Evolutionary conservation across 108 stramenopile species (phyloP).

Genomic region (Nitzschia inconspicua): DNA sequence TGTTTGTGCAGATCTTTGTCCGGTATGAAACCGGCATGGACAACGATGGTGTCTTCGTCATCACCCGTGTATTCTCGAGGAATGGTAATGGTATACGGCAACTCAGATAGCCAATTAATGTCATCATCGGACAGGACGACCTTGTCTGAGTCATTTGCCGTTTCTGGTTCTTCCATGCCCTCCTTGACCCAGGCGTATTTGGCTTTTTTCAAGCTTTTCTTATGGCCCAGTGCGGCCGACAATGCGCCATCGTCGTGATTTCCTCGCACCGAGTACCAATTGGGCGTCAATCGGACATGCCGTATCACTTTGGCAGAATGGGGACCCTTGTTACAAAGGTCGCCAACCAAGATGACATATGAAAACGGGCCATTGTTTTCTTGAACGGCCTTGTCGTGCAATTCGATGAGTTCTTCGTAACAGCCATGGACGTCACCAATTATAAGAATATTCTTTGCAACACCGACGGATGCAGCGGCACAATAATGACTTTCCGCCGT

Average conservation of each 20-base stretch:
- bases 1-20: slow-evolving; percentile 39
- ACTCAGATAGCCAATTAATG: slow-evolving; percentile 63
- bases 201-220: slow-evolving; percentile 22
- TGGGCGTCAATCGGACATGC: slow-evolving; percentile 40
- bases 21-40: slow-evolving; percentile 71
- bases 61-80: slow-evolving; percentile 22
- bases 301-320: slow-evolving; percentile 66
- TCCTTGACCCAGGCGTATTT: slow-evolving; percentile 53
- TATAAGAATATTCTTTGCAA: slow-evolving; percentile 45
- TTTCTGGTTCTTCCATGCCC: slow-evolving; percentile 4
- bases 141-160: neutral
- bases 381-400: slow-evolving; percentile 54
- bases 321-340: slow-evolving; percentile 92
- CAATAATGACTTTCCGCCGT: neutral
- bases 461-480: neutral
- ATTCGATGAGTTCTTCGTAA: slow-evolving; percentile 51
- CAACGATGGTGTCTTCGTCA: slow-evolving; percentile 44
- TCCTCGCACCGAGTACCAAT: slow-evolving; percentile 75
- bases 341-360: slow-evolving; percentile 82
- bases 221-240: slow-evolving; percentile 64
- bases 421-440: slow-evolving; percentile 90
- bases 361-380: slow-evolving; percentile 46
- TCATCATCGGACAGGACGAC: slow-evolving; percentile 53
- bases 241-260: slow-evolving; percentile 88
- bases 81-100: slow-evolving; percentile 70